These are phyloP conservation scores for Mycena alexandri DNA, from an alignment of 768 basidiomycete species.

Conservation along the genomic window DNA sequence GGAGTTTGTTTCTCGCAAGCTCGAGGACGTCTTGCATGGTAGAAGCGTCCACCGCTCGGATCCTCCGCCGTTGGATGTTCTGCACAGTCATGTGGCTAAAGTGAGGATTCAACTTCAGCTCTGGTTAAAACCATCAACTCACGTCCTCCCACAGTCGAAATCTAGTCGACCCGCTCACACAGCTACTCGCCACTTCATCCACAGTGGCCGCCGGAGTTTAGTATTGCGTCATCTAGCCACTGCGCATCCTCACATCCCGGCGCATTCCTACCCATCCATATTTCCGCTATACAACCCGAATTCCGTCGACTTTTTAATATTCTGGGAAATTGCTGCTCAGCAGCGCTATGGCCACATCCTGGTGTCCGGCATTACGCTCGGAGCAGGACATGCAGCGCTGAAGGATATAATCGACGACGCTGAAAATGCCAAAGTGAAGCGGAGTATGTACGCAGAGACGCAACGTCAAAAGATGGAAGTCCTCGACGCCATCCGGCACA, in stretches of 20 bases:
- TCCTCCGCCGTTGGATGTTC: constrained; percentile 69
- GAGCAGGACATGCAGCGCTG: constrained; percentile 77
- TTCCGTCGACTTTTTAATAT: constrained; percentile 78
- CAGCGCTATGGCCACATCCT: constrained; percentile 72
- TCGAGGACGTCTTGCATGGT: constrained; percentile 66
- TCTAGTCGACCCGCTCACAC: constrained; percentile 40
- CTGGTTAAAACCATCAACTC: background rate
- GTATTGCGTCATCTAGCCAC: constrained; percentile 50
- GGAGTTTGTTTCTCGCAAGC: constrained; percentile 64
- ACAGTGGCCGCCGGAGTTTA: constrained; percentile 61
- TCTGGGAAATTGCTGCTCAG: constrained; percentile 78
- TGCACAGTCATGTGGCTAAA: constrained; percentile 59
- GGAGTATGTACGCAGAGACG: constrained; percentile 95
- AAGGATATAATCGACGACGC: constrained; percentile 70
- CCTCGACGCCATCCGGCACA: constrained; percentile 72
- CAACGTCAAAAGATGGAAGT: constrained; percentile 77
- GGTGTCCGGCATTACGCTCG: constrained; percentile 70
- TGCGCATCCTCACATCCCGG: constrained; percentile 70
- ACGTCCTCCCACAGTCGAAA: constrained; percentile 26
- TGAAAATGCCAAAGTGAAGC: constrained; percentile 73
- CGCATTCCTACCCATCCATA: constrained; percentile 61
- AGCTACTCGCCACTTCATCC: constrained; percentile 61
- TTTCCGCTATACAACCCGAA: constrained; percentile 88
- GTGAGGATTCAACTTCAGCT: constrained; percentile 49
- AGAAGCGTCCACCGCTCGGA: constrained; percentile 49